Percentiles rank a stretch among this genome's conserved stretches.
Evolutionary conservation across 2,329 filamentous ascomycete genomes (phyloP).

Genomic region (Tolypocladium album): DNA sequence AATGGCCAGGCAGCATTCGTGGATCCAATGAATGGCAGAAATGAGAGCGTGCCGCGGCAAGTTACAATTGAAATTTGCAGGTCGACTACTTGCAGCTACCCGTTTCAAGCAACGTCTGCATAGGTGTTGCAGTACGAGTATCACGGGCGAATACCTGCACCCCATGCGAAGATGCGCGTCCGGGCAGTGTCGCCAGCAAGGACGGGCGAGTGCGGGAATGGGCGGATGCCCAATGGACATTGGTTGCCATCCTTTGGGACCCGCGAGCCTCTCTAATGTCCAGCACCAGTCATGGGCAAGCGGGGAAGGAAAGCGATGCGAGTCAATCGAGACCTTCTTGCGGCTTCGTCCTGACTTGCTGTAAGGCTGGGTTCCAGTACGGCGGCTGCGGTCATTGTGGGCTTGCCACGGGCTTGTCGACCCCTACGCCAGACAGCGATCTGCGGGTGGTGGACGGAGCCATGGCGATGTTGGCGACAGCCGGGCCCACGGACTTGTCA

Average conservation of each 20-base stretch:
- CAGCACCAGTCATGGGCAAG: neutral
- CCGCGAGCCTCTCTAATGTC: neutral
- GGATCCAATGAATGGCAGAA: neutral
- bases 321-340: neutral
- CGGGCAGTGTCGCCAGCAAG: neutral
- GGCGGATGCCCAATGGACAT: neutral
- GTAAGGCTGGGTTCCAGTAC: neutral
- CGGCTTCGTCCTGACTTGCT: neutral
- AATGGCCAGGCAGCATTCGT: neutral
- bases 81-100: neutral
- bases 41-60: neutral
- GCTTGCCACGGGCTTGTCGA: neutral
- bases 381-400: neutral
- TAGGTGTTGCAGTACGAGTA: neutral
- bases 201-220: neutral
- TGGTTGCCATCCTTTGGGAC: neutral
- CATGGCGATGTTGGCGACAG: neutral
- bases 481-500: neutral
- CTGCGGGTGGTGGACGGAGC: neutral
- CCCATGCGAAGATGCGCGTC: neutral
- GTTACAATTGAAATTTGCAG: neutral
- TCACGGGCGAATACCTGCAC: neutral
- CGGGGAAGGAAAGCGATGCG: neutral
- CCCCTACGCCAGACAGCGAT: neutral
- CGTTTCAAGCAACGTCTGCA: neutral